phyloP scores from a whole-genome alignment of 176 grass and related monocot species.

The Oropetium thomaeum region DNA sequence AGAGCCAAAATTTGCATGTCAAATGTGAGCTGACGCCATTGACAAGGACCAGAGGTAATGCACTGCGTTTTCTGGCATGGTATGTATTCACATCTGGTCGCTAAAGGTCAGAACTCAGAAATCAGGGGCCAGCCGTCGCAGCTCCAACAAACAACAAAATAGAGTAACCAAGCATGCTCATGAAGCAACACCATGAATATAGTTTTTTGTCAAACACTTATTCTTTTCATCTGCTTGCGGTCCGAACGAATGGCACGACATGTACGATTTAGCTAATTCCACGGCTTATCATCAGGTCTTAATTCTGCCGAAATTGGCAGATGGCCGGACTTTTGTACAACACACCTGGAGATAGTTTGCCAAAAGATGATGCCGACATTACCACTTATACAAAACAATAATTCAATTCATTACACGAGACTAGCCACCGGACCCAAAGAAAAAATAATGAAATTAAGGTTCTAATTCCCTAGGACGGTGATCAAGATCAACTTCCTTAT shows the following conservation, averaged over 20 bases:
- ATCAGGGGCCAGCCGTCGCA: constrained; percentile 7
- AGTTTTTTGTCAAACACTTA: neutral
- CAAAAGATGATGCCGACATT: neutral
- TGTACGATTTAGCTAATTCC: neutral
- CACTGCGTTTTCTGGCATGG: neutral
- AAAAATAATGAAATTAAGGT: neutral
- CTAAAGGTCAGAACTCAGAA: neutral
- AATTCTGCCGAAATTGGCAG: neutral
- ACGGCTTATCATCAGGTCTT: neutral
- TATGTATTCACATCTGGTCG: neutral
- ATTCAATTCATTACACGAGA: too few relatives aligned
- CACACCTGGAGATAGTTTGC: neutral
- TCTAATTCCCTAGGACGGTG: neutral
- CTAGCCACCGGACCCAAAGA: too few relatives aligned
- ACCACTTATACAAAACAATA: too few relatives aligned
- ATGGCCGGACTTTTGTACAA: neutral
- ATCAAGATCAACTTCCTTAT: neutral
- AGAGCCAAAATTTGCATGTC: neutral
- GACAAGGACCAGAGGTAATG: neutral
- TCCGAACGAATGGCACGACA: neutral
- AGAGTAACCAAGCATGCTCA: neutral
- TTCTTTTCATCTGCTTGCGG: neutral
- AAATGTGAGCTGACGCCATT: neutral
- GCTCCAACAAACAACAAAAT: neutral
- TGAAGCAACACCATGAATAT: neutral